phyloP scores from a whole-genome alignment of 139 green algal species.

The Chlamydomonas sphaeroides region DNA sequence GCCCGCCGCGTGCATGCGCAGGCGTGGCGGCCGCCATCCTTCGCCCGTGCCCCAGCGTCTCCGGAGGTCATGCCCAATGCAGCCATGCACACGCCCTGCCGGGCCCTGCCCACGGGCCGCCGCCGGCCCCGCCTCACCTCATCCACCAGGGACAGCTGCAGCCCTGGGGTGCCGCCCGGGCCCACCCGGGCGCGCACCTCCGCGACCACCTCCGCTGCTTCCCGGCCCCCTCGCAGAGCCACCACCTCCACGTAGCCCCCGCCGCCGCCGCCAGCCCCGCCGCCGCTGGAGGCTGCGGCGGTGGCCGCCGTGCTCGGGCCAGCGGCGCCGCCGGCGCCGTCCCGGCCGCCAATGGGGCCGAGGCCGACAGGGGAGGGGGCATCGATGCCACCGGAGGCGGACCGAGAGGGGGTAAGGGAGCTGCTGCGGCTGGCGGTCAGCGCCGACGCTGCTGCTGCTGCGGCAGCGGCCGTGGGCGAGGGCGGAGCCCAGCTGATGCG shows the following conservation, averaged over 20 bases:
- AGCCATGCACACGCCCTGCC: not conserved
- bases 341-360: too few species aligned
- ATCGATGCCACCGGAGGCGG: too few species aligned
- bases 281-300: too few species aligned
- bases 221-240: not conserved
- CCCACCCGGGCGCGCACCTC: conserved; percentile 6
- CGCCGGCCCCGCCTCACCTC: not conserved
- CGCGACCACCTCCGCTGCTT: not conserved
- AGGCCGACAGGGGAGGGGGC: too few species aligned
- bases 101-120: not conserved
- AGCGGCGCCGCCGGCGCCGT: too few species aligned
- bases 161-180: not conserved
- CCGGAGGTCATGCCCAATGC: not conserved
- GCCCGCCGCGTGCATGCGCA: not conserved
- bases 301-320: too few species aligned
- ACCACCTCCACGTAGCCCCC: conserved; percentile 13
- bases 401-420: too few species aligned
- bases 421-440: too few species aligned
- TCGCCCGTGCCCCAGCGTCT: not conserved
- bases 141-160: conserved; percentile 8
- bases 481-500: conserved; percentile 3
- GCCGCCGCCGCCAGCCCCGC: not conserved
- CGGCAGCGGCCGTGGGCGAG: not conserved
- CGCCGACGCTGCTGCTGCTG: not conserved
- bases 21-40: too few species aligned